Conservation (phyloP, 257 asterid genomes). For the Eustoma russellianum region DNA sequence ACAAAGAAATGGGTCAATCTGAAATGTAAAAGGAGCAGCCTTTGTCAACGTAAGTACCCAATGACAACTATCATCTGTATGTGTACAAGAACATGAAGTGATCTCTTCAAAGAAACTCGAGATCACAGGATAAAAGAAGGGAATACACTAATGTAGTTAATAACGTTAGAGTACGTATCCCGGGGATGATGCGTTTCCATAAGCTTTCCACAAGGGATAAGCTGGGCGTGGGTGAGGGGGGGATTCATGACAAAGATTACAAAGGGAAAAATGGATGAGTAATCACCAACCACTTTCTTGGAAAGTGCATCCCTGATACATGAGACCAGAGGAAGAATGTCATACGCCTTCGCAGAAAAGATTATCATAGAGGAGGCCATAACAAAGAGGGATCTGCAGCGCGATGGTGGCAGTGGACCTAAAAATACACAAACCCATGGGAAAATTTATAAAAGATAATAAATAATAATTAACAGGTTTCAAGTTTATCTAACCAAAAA, state of each 20-base stretch:
- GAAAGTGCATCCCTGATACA: conserved; percentile 42
- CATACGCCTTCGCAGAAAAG: conserved; percentile 64
- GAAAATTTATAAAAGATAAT: no score
- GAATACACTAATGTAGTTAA: background rate
- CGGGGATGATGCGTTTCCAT: background rate
- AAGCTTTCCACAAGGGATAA: conserved; percentile 1
- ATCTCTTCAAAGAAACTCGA: background rate
- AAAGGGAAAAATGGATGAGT: conserved; percentile 7
- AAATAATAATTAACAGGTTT: no score
- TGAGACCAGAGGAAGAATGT: conserved; percentile 48
- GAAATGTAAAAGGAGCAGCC: conserved; percentile 7
- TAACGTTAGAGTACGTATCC: background rate
- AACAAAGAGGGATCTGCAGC: conserved; percentile 79
- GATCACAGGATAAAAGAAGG: background rate
- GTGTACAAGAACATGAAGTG: no score
- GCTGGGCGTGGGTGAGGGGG: background rate
- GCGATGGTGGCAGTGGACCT: conserved; percentile 73
- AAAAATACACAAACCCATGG: conserved; percentile 17
- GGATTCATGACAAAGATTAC: no score
- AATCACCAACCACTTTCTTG: conserved; percentile 38
- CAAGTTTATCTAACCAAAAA: no score
- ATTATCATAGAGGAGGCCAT: conserved; percentile 78
- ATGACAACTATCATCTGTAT: no score
- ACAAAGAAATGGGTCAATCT: conserved; percentile 81
- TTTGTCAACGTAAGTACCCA: background rate